Conservation (phyloP, 768 basidiomycete genomes). For the Amanita rubescens region DNA sequence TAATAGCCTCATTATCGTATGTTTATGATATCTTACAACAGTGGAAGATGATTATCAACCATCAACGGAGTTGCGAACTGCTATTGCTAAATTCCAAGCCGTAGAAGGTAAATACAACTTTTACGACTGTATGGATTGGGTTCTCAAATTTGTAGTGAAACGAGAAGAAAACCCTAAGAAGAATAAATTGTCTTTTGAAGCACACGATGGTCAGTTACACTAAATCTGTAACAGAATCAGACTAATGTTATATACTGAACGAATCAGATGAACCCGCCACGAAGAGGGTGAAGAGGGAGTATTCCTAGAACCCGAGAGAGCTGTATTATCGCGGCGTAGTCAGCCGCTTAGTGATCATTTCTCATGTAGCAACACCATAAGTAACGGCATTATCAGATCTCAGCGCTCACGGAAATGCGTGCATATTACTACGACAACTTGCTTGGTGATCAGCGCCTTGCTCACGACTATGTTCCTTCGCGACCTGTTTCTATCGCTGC, state of each 20-base stretch:
- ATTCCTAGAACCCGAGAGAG: not conserved
- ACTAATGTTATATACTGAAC: not conserved
- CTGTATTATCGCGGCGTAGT: not conserved
- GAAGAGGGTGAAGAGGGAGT: not conserved
- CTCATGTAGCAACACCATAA: too few relatives aligned
- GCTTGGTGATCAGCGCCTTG: conserved; percentile 74
- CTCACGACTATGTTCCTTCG: conserved; percentile 62
- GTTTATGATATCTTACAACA: not conserved
- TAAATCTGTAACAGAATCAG: not conserved
- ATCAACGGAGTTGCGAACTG: not conserved
- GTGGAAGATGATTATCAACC: conserved; percentile 3
- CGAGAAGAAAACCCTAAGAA: not conserved
- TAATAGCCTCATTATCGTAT: not conserved
- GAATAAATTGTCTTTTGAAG: not conserved
- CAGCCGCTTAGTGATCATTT: too few relatives aligned
- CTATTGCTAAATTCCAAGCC: not conserved
- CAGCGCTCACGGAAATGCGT: conserved; percentile 38
- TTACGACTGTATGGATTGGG: not conserved
- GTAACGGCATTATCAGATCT: too few relatives aligned
- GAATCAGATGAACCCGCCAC: not conserved
- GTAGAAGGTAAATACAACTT: not conserved
- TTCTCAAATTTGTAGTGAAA: not conserved
- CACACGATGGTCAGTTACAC: not conserved
- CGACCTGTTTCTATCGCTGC: conserved; percentile 42
- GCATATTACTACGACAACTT: conserved; percentile 72